These are phyloP conservation scores for Pseudocercospora eumusae DNA, from an alignment of 2,329 filamentous ascomycete genomes.

Conservation along the genomic window DNA sequence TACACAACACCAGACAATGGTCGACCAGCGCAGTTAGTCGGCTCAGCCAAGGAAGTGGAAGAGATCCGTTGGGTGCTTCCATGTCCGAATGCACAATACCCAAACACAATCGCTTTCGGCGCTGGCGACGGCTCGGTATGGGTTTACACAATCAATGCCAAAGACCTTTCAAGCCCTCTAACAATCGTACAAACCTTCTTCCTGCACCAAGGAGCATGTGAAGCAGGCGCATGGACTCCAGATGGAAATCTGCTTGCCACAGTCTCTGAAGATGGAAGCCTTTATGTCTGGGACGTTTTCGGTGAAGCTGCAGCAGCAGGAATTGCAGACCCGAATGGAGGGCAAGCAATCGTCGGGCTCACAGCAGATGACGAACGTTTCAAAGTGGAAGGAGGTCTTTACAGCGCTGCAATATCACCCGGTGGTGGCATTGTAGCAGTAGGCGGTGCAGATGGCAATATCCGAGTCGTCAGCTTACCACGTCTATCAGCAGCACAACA, in stretches of 20 bases:
- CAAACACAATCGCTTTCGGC: slow-evolving; percentile 83
- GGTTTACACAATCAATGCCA: slow-evolving; percentile 83
- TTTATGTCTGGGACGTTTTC: slow-evolving; percentile 93
- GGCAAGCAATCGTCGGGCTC: slow-evolving; percentile 70
- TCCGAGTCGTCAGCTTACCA: slow-evolving; percentile 83
- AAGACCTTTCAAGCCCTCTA: slow-evolving; percentile 62
- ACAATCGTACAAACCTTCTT: slow-evolving; percentile 90
- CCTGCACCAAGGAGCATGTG: slow-evolving; percentile 81
- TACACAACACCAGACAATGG: slow-evolving; percentile 37
- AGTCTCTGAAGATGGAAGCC: slow-evolving; percentile 81
- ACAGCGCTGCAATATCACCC: slow-evolving; percentile 81
- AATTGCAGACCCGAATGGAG: slow-evolving; percentile 53
- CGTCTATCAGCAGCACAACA: slow-evolving; percentile 49
- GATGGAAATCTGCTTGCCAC: slow-evolving; percentile 86
- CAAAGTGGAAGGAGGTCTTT: slow-evolving; percentile 85
- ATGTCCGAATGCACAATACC: slow-evolving; percentile 69
- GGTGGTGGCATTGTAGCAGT: slow-evolving; percentile 77
- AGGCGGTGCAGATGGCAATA: slow-evolving; percentile 82
- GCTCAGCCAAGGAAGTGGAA: slow-evolving; percentile 82
- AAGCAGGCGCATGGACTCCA: slow-evolving; percentile 85
- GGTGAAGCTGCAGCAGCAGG: slow-evolving; percentile 70
- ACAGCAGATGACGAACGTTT: slow-evolving; percentile 86
- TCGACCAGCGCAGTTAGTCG: slow-evolving; percentile 59
- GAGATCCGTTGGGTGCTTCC: slow-evolving; percentile 89
- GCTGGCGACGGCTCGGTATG: slow-evolving; percentile 90